Base-by-base conservation (phyloP, 2,329 filamentous ascomycete genomes). In the Pseudogymnoascus sp. region DNA sequence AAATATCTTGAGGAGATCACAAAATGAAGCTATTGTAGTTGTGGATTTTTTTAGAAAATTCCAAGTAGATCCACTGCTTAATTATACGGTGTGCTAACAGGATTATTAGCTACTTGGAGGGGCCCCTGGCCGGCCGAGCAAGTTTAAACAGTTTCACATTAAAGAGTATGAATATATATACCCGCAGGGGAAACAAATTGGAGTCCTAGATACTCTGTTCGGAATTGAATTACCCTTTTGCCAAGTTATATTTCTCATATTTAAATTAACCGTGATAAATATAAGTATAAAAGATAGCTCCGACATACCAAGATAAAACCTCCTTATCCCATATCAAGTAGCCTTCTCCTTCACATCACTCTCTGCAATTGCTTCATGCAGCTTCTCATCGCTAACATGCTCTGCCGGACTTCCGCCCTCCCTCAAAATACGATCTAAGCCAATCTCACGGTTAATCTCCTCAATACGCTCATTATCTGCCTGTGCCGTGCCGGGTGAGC, bases 391-490 rank as follows among this genome's bases (percentile, higher is more conserved):
- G 41, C 41, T 52, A 15, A 52, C n/a, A 52, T 52, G 18, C 41
- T 18, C 41, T n/a, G 23, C 55, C 10, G 55, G 55, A 21, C 30
- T 57, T 5, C 30, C 55, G 8, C 38, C 57, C 57, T 55, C 34
- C 19, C 28, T 33, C 57, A 39, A 35, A 48, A 59, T 35, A 34
- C 63, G 62, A 57, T 75, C 73, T 59, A 89, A 73, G 0, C 87
- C 87, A 63, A 90, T 83, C 66, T 89, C 85, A 30, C 75, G 74
- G 69, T 89, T 85, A 66, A 90, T 88, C 70, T 86, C 82, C n/a
- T 79, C 78, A 84, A 89, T 89, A 26, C 86, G 79, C 72, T 66
- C 64, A 19, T 30, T 37, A 48, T 57, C 59, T 1, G 62, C 39
- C 48, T 58, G 28, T 21, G 60, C 2, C 59, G 59, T 21, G 61